These are phyloP conservation scores for Phytopythium sindhum DNA, from an alignment of 352 stramenopile genomes.

Conservation along the genomic window DNA sequence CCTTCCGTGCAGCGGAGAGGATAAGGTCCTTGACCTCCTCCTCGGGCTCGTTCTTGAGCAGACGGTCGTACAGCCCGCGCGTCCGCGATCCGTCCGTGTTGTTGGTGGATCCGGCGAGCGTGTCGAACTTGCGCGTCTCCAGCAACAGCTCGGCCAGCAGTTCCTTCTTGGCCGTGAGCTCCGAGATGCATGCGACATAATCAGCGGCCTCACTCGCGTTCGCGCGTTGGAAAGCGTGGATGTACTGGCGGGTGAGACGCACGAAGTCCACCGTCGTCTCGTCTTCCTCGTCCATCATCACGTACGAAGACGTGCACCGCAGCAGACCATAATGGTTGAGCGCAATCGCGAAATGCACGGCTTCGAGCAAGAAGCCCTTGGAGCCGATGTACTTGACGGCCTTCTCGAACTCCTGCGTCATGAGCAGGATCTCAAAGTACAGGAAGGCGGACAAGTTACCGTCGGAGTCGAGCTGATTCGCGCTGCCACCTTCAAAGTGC, in stretches of 20 bases:
- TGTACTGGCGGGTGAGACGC: constrained; percentile 79
- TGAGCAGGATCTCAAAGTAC: constrained; percentile 79
- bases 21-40: constrained; percentile 79
- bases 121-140: constrained; percentile 79
- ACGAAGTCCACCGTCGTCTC: constrained; percentile 60
- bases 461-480: constrained; percentile 25
- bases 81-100: constrained; percentile 82
- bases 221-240: constrained; percentile 77
- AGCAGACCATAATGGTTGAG: constrained; percentile 77
- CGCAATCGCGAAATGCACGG: constrained; percentile 77
- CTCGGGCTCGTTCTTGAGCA: constrained; percentile 69
- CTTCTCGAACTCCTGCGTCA: constrained; percentile 78
- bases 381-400: constrained; percentile 78
- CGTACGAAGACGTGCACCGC: constrained; percentile 45
- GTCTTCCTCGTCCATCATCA: constrained; percentile 50
- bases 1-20: constrained; percentile 66
- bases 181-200: constrained; percentile 74
- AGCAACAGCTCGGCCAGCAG: constrained; percentile 70
- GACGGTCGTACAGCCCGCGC: constrained; percentile 63
- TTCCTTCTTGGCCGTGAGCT: constrained; percentile 61
- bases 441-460: constrained; percentile 56
- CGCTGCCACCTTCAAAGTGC: constrained; percentile 51
- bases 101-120: constrained; percentile 75
- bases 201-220: constrained; percentile 76
- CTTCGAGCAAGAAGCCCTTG: constrained; percentile 75